These are phyloP conservation scores for Brassica rapa DNA, from an alignment of 345 rosid genomes.

Conservation along the genomic window DNA sequence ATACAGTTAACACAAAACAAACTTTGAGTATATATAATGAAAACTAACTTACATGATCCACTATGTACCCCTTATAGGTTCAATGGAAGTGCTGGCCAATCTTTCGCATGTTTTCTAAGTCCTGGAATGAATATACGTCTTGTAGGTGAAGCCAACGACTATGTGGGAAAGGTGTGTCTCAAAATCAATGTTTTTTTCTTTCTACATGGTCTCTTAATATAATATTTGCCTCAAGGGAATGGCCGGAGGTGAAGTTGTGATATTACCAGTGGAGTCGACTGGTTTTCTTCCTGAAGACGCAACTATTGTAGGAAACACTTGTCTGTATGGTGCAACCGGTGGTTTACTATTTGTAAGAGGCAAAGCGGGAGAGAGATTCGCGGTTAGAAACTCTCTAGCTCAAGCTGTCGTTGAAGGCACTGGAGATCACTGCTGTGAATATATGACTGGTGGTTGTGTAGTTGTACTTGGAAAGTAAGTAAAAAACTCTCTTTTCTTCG, in stretches of 20 bases:
- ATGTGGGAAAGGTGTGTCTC: slow-evolving; percentile 85
- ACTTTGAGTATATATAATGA: slow-evolving; percentile 3
- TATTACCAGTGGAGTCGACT: slow-evolving; percentile 67
- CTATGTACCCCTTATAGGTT: slow-evolving; percentile 52
- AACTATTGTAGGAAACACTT: slow-evolving; percentile 93
- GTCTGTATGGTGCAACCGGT: slow-evolving; percentile 98
- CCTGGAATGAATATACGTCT: slow-evolving; percentile 96
- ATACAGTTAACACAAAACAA: not conserved
- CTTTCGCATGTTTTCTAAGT: slow-evolving; percentile 94
- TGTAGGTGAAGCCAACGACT: slow-evolving; percentile 97
- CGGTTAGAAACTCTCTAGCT: slow-evolving; percentile 94
- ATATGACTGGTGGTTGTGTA: slow-evolving; percentile 99
- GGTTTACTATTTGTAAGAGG: slow-evolving; percentile 93
- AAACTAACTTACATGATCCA: slow-evolving; percentile 18
- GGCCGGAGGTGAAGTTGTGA: slow-evolving; percentile 97
- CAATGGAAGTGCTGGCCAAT: slow-evolving; percentile 96
- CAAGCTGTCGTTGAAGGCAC: slow-evolving; percentile 99
- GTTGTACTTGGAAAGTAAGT: slow-evolving; percentile 97
- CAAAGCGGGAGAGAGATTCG: slow-evolving; percentile 98
- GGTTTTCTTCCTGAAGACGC: slow-evolving; percentile 95
- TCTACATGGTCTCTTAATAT: not conserved
- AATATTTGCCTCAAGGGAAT: slow-evolving; percentile 59
- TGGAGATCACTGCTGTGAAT: slow-evolving; percentile 97
- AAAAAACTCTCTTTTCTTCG: not conserved
- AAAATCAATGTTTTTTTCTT: not conserved